Evolutionary conservation across 176 grass and related monocot species (phyloP).

Genomic region (Urochloa ruziziensis): DNA sequence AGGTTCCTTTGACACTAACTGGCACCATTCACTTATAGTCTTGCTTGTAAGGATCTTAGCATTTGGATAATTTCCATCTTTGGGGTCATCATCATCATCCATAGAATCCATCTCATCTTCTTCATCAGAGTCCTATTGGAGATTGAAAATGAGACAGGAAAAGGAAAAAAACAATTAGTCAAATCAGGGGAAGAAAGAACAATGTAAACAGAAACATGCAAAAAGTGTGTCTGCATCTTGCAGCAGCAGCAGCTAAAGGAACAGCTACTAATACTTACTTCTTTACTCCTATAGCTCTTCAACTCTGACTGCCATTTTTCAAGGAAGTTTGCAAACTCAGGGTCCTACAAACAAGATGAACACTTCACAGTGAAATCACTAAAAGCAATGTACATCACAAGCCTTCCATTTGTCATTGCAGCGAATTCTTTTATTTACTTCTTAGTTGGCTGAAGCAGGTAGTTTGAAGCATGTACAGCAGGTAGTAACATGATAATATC

Average conservation of each 20-base stretch:
- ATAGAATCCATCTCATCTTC: slow-evolving; percentile 49
- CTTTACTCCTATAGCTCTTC: slow-evolving; percentile 44
- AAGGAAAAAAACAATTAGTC: not conserved
- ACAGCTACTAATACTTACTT: slow-evolving; percentile 41
- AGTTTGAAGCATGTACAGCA: not conserved
- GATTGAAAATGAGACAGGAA: not conserved
- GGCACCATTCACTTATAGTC: slow-evolving; percentile 88
- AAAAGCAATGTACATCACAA: not conserved
- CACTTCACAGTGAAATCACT: slow-evolving; percentile 1
- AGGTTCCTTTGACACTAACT: slow-evolving; percentile 77
- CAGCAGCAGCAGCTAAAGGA: not conserved
- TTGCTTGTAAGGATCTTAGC: slow-evolving; percentile 67
- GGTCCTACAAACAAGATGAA: slow-evolving; percentile 62
- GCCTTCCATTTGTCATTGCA: not conserved
- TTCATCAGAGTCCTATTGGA: slow-evolving; percentile 68
- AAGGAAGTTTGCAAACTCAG: slow-evolving; percentile 71
- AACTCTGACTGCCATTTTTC: slow-evolving; percentile 47
- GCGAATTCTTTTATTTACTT: not conserved
- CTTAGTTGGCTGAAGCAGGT: not conserved
- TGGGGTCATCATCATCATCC: slow-evolving; percentile 22
- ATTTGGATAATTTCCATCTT: slow-evolving; percentile 29
- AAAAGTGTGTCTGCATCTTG: not conserved
- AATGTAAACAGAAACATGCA: not conserved
- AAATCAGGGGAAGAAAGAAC: not conserved
- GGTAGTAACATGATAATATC: not conserved